Evolutionary conservation across 1,284 basidiomycete genomes (phyloP).

Genomic region (Paramarasmius palmivorus): DNA sequence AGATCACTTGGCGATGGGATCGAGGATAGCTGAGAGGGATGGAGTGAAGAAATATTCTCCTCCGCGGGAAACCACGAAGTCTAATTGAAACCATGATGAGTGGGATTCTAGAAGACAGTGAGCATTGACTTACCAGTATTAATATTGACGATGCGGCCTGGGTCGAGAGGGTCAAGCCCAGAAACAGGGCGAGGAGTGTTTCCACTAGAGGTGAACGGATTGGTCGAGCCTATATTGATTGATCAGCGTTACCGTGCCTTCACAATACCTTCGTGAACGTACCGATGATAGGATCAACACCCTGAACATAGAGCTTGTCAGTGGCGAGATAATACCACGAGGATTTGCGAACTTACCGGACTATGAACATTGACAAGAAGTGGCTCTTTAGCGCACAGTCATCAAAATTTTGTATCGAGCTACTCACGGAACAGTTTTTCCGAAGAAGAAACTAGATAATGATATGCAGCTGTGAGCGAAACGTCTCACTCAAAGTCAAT

Average conservation of each 20-base stretch:
- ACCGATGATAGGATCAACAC: slow-evolving; percentile 26
- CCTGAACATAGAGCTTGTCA: slow-evolving; percentile 1
- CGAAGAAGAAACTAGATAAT: neutral
- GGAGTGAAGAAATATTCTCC: slow-evolving; percentile 40
- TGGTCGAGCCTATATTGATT: neutral
- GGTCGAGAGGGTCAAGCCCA: slow-evolving; percentile 19
- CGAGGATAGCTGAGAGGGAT: slow-evolving; percentile 26
- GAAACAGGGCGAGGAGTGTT: slow-evolving; percentile 12
- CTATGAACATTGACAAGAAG: neutral
- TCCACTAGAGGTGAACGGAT: neutral
- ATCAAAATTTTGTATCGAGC: no score
- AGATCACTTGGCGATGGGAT: neutral
- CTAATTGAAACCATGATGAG: slow-evolving; percentile 6
- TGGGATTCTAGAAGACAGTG: neutral
- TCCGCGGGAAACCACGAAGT: slow-evolving; percentile 33
- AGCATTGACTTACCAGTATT: neutral
- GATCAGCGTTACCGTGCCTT: no score
- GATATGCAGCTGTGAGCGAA: slow-evolving; percentile 4
- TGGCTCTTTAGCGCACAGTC: neutral
- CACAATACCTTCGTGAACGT: no score
- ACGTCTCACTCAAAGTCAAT: neutral
- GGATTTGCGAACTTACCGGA: neutral
- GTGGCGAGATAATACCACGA: slow-evolving; percentile 8
- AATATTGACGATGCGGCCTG: neutral
- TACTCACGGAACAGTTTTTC: neutral